Conservation (phyloP, 176 grass and related monocot genomes). For the Typha latifolia region DNA sequence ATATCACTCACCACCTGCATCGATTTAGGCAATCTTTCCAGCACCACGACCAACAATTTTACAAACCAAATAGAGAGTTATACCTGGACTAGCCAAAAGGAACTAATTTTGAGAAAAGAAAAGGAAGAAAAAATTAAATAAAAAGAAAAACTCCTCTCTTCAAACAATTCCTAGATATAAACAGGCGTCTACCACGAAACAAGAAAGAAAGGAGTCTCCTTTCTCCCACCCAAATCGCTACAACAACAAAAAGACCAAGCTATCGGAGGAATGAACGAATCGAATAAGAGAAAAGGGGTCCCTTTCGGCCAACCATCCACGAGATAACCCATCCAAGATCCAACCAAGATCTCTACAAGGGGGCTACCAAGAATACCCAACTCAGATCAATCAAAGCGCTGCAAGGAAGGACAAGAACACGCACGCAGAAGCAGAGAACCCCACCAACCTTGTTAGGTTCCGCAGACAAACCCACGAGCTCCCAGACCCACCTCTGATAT, state of each 20-base stretch:
- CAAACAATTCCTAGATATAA: background rate
- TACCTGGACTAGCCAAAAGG: background rate
- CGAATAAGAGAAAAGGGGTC: background rate
- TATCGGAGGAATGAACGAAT: background rate
- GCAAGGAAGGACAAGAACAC: background rate
- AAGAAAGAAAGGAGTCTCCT: constrained; percentile 4
- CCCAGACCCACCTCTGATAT: background rate
- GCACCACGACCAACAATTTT: background rate
- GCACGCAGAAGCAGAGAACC: background rate
- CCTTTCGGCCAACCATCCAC: background rate
- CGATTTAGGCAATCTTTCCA: too few species aligned
- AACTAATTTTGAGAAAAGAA: background rate
- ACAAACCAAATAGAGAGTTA: background rate
- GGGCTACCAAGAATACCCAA: background rate
- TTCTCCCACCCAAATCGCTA: constrained; percentile 1
- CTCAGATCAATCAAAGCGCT: background rate
- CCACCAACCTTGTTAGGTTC: constrained; percentile 1
- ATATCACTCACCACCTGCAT: too few species aligned
- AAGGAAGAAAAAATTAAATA: background rate
- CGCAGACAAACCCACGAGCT: background rate
- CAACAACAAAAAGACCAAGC: constrained; percentile 3
- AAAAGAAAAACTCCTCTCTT: too few species aligned
- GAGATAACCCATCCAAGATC: background rate
- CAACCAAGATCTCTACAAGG: background rate
- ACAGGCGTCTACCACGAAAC: background rate